Conservation (phyloP, 2,329 filamentous ascomycete species). For the Orbilia ellipsospora region DNA sequence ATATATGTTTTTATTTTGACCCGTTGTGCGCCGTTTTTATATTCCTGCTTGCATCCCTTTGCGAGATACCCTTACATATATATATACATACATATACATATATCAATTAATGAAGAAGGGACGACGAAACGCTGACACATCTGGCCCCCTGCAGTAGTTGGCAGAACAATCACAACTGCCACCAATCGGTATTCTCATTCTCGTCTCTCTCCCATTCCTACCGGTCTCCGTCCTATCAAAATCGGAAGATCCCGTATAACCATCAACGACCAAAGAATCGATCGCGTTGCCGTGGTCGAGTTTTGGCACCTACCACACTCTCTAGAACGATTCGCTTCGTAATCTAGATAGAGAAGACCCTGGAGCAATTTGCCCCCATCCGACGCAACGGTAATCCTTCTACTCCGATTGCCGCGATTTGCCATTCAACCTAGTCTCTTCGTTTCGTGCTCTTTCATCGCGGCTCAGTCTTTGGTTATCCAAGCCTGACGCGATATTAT, state of each 20-base stretch:
- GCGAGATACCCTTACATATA: too few relatives aligned
- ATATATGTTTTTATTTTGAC: not conserved
- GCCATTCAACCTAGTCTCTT: too few relatives aligned
- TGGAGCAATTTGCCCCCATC: constrained; percentile 13
- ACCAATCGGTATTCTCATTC: not conserved
- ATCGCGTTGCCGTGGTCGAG: constrained; percentile 26
- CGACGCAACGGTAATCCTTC: constrained; percentile 10
- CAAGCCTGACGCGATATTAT: not conserved
- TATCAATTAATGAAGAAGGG: too few relatives aligned
- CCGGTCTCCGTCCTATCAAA: too few relatives aligned
- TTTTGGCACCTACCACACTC: not conserved
- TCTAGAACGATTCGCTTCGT: constrained; percentile 56
- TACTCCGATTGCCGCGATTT: not conserved
- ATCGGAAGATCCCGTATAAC: too few relatives aligned
- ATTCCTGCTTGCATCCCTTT: not conserved
- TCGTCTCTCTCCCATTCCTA: not conserved
- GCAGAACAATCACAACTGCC: not conserved
- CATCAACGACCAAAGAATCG: not conserved
- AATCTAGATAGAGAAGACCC: constrained; percentile 49
- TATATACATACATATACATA: too few relatives aligned
- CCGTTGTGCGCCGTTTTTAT: constrained; percentile 1
- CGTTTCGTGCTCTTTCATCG: not conserved
- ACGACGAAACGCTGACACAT: not conserved
- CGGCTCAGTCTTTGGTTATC: not conserved
- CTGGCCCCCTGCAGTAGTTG: not conserved